Evolutionary conservation across 2,329 filamentous ascomycete genomes (phyloP), one percentile per base, ranked within the genome.

Genomic region (Pseudogymnoascus sp.): DNA sequence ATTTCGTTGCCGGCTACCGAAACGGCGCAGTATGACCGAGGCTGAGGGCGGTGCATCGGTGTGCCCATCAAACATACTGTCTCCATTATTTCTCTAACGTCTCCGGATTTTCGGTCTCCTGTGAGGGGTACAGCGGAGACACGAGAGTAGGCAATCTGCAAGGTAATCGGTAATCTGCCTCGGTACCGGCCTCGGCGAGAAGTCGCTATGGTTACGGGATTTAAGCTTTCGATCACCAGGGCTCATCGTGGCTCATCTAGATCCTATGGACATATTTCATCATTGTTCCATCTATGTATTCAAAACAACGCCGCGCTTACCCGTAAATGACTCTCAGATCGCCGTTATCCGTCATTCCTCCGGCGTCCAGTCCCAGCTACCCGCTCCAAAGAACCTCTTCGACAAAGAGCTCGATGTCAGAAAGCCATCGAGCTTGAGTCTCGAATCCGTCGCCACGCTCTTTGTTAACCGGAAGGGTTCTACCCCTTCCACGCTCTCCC

Each of bases 361-460:
- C 29, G 64, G 69, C 67, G 66, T 83, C 84, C 84, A 87, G 67
- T 86, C 78, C 84, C 84, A 87, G 61, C 74, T 75, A 12, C 78
- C 75, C 0, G 83, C 81, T 8, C 81, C 84, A 66, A 87, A 87
- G 5, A 87, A 71, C 6, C 73, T 74, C 64, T 76, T 79, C 1
- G 0, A 83, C 80, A 71, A 84, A 77, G 64, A 77, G 76, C 45
- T 84, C 81, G 2, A 77, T 76, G 37, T 81, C 66, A 85, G 72
- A 12, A 75, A 75, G 12, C 80, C 79, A 65, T 81, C 79, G 51
- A 78, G 78, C 10, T 79, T 76, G 54, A 85, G 69, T 12, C 81
- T 75, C 67, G 80, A 77, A 63, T 84, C 83, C 3, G 80, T 78
- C 54, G 84, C 69, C 0, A 78, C 75, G 54, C 81, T 75, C 1